Evolutionary conservation across 768 basidiomycete genomes (phyloP).

Genomic region (Lanmaoa rubissima): DNA sequence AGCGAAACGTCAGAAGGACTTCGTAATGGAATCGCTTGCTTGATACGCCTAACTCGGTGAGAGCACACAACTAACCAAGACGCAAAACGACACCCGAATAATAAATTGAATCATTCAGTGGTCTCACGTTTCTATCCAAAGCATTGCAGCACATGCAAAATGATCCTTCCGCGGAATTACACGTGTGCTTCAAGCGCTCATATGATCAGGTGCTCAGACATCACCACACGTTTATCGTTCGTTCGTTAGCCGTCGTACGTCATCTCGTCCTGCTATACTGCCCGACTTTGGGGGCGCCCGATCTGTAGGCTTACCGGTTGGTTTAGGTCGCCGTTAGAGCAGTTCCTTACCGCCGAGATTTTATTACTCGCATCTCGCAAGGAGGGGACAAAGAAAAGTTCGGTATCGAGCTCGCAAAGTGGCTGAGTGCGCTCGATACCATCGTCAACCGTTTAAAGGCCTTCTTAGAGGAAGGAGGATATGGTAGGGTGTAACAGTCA

Average conservation of each 20-base stretch:
- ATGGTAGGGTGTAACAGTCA: slow-evolving; percentile 49
- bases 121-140: slow-evolving; percentile 63
- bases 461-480: slow-evolving; percentile 58
- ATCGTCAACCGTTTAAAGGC: slow-evolving; percentile 49
- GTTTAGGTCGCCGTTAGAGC: slow-evolving; percentile 59
- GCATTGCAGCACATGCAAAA: slow-evolving; percentile 65
- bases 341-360: slow-evolving; percentile 59
- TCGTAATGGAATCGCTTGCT: slow-evolving; percentile 55
- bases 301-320: neutral
- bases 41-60: slow-evolving; percentile 67
- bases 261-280: neutral
- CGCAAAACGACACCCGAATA: slow-evolving; percentile 5
- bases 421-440: slow-evolving; percentile 60
- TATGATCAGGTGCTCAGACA: slow-evolving; percentile 67
- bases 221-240: slow-evolving; percentile 66
- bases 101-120: slow-evolving; percentile 39
- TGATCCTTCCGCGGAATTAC: slow-evolving; percentile 51
- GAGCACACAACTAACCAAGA: slow-evolving; percentile 3
- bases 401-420: slow-evolving; percentile 52
- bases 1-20: slow-evolving; percentile 44
- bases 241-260: slow-evolving; percentile 42
- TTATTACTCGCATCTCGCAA: slow-evolving; percentile 60
- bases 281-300: neutral
- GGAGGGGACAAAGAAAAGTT: slow-evolving; percentile 63
- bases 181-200: slow-evolving; percentile 66